Evolutionary conservation across 305 asterid genomes (phyloP).

Genomic region (Solanum hybrid): DNA sequence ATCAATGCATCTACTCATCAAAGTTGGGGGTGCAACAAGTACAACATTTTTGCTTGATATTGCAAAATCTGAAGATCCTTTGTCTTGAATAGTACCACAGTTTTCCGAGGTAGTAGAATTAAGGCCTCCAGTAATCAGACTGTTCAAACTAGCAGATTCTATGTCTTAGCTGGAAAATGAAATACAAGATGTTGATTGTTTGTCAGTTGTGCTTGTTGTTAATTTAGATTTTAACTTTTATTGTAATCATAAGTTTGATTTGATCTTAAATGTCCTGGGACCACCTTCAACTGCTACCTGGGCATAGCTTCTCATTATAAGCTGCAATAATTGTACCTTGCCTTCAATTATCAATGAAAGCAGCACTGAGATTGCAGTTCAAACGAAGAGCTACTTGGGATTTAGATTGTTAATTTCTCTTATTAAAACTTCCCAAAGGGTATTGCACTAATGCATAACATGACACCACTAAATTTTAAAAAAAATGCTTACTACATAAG

Average conservation of each 20-base stretch:
- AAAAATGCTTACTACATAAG: neutral
- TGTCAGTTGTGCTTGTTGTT: neutral
- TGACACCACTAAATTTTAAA: neutral
- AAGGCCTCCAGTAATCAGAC: neutral
- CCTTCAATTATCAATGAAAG: neutral
- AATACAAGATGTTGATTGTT: neutral
- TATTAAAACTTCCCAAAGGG: neutral
- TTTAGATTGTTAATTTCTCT: neutral
- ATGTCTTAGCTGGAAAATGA: neutral
- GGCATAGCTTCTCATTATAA: neutral
- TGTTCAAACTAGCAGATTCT: neutral
- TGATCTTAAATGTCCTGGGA: neutral
- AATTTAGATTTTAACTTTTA: neutral
- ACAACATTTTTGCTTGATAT: neutral
- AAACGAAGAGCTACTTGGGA: neutral
- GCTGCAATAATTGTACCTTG: neutral
- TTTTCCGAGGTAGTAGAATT: neutral
- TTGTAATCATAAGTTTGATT: neutral
- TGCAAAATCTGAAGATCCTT: neutral
- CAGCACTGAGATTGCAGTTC: neutral
- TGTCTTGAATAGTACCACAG: neutral
- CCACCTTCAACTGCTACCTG: neutral
- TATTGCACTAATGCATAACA: neutral
- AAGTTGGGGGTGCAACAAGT: neutral
- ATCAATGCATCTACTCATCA: neutral